These are phyloP conservation scores for Pezizomycotina sp. DNA, from an alignment of 2,329 filamentous ascomycete species.

Conservation along the genomic window DNA sequence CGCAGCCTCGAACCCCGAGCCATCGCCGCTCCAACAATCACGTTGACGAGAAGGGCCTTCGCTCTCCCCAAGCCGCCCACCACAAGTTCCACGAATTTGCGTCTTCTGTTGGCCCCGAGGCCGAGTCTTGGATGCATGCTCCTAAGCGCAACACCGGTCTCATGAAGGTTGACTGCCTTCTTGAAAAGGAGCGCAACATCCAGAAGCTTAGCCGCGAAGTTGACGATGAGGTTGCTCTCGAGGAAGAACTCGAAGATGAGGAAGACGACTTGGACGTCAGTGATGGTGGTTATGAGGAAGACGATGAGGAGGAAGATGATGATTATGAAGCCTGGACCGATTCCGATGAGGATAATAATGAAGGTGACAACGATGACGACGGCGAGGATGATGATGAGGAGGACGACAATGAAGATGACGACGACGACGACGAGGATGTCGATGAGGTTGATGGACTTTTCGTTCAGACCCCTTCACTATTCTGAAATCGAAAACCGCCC, in stretches of 20 bases:
- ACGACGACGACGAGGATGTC: constrained; percentile 52
- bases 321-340: constrained; percentile 37
- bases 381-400: constrained; percentile 28
- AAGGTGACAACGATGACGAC: constrained; percentile 32
- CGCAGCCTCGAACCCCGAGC: constrained; percentile 4
- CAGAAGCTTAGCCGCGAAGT: constrained; percentile 73
- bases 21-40: constrained; percentile 34
- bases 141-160: constrained; percentile 46
- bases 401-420: constrained; percentile 62
- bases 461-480: constrained; percentile 9
- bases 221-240: constrained; percentile 68
- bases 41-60: constrained; percentile 30
- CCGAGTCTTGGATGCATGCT: constrained; percentile 83
- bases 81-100: constrained; percentile 81
- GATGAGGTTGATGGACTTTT: constrained; percentile 42
- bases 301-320: constrained; percentile 39
- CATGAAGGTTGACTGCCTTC: constrained; percentile 75
- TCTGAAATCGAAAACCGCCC: constrained; percentile 20
- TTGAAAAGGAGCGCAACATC: constrained; percentile 78
- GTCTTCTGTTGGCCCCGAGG: constrained; percentile 52
- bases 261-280: constrained; percentile 33
- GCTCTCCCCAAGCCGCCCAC: constrained; percentile 29
- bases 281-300: constrained; percentile 34
- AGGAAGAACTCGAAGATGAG: constrained; percentile 46
- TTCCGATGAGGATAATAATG: constrained; percentile 38